Evolutionary conservation across 345 rosid genomes (phyloP).

Genomic region (Pistacia integerrima): DNA sequence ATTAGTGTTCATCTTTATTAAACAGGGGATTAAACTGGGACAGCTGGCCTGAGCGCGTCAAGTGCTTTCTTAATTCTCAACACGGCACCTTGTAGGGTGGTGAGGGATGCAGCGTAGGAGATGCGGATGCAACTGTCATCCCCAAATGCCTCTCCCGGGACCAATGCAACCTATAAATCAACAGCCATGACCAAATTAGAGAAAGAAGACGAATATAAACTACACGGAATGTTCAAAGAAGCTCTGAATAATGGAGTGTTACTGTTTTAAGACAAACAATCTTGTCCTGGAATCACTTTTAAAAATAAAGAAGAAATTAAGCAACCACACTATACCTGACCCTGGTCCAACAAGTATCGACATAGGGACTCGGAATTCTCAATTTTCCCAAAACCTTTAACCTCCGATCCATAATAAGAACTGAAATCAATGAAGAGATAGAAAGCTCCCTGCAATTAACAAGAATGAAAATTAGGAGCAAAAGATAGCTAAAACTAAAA

Average conservation of each 20-base stretch:
- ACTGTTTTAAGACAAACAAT: neutral
- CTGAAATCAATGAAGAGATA: conserved; percentile 88
- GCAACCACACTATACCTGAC: conserved; percentile 43
- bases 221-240: neutral
- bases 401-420: conserved; percentile 74
- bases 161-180: conserved; percentile 77
- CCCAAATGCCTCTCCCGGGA: conserved; percentile 98
- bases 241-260: neutral
- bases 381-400: conserved; percentile 78
- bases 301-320: neutral
- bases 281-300: neutral
- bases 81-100: conserved; percentile 72
- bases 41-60: conserved; percentile 50
- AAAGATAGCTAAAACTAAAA: neutral
- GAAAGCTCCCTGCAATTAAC: conserved; percentile 84
- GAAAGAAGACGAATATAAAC: neutral
- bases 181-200: neutral
- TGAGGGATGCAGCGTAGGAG: conserved; percentile 85
- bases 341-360: conserved; percentile 64
- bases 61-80: conserved; percentile 83
- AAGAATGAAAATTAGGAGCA: neutral
- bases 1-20: conserved; percentile 18
- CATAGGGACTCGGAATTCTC: conserved; percentile 67
- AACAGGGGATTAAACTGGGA: conserved; percentile 52
- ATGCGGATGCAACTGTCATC: conserved; percentile 86